Base-by-base conservation (phyloP, 805 yeast genomes). In the Danielia reshetovae region DNA sequence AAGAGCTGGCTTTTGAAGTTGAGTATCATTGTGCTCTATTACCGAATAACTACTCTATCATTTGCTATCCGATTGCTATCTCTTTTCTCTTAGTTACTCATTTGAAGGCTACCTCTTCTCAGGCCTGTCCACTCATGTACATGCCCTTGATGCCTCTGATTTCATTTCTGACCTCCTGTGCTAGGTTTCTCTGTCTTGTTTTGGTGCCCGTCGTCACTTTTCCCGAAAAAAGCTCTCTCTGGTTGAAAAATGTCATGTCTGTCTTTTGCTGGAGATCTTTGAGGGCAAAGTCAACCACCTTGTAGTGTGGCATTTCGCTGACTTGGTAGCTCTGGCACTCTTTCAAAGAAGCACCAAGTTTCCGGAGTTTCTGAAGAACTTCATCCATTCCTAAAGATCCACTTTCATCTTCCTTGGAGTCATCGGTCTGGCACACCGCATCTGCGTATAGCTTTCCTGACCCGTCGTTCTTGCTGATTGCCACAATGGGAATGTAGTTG, bases 81-180 rank as follows among this genome's bases (percentile, higher is more conserved):
- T 9, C 26, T 24, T 7, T 24, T 11, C 13, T 13, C 6, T 24
- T 24, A 24, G 6, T n/a, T 24, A 13, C n/a, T n/a, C 18, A 12
- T 12, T n/a, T 13, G n/a, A n/a, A n/a, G n/a, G n/a, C n/a, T n/a
- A n/a, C n/a, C n/a, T 3, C 14, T 12, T 17, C 6, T 17, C 22
- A 30, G 10, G 46, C 60, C 34, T 60, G 59, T 0, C 72, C 72
- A 44, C 70, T 65, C 68, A 67, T 66, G 38, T 46, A 66, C 46
- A 62, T 42, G n/a, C 72, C 72, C 49, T 67, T 67, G 26, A 67
- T 60, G 30, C 60, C 50, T 34, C 72, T 49, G n/a, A 67, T 60
- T 32, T 60, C 66, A 34, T 54, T 59, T 41, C 55, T 61, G 18
- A 57, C 55, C 23, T 64, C 70, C 11, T 52, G 45, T 1, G 60